phyloP scores from a whole-genome alignment of 495 filamentous ascomycete species.

The Pseudoneurospora amorphoporcata region DNA sequence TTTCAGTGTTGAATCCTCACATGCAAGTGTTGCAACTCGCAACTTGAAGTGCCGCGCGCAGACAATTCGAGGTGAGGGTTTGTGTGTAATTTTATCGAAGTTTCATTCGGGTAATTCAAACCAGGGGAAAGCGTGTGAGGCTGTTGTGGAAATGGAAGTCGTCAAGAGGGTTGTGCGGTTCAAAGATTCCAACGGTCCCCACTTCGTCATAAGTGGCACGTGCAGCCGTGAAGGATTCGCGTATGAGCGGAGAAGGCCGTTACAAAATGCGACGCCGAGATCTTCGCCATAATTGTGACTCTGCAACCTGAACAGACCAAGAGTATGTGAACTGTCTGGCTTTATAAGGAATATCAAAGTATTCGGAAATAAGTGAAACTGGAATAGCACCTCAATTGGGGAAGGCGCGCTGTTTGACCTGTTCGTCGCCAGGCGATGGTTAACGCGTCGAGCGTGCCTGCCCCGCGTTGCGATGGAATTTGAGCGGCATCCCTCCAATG shows the following conservation, averaged over 20 bases:
- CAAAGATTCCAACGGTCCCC: neutral
- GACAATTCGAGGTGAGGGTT: neutral
- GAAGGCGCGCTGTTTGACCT: neutral
- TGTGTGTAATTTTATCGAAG: neutral
- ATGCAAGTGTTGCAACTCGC: neutral
- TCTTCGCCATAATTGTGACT: neutral
- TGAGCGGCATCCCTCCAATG: neutral
- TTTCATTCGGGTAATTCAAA: neutral
- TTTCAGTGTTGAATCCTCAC: neutral
- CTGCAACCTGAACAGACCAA: neutral
- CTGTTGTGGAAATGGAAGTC: neutral
- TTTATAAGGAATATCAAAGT: neutral
- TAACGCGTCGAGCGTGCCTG: neutral
- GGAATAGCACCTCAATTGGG: neutral
- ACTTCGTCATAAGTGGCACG: neutral
- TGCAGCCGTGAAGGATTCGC: neutral
- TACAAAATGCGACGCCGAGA: neutral
- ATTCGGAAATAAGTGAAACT: neutral
- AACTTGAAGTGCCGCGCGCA: neutral
- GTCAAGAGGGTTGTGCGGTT: neutral
- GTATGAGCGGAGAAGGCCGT: neutral
- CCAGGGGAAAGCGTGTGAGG: neutral
- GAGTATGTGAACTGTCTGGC: neutral
- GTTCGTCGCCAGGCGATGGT: neutral
- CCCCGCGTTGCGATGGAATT: neutral